Conservation (phyloP, 1,284 basidiomycete genomes). For the Meira nashicola region DNA sequence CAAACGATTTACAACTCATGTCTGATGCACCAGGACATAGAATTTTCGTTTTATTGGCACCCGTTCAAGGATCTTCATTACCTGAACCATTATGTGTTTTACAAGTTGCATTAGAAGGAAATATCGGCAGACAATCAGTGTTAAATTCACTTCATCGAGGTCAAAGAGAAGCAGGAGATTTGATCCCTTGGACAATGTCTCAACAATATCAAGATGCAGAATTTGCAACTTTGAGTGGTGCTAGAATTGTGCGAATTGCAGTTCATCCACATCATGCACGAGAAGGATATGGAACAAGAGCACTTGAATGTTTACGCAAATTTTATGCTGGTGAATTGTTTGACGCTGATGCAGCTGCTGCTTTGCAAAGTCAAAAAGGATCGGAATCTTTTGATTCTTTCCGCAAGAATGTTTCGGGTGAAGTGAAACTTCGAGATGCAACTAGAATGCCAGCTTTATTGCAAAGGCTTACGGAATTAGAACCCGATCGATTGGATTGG, state of each 20-base stretch:
- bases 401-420: conserved; percentile 3
- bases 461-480: conserved; percentile 80
- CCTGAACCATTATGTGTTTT: conserved; percentile 77
- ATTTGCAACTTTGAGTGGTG: conserved; percentile 83
- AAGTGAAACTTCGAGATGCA: conserved; percentile 66
- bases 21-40: conserved; percentile 95
- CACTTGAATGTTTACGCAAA: conserved; percentile 76
- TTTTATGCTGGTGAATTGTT: conserved; percentile 87
- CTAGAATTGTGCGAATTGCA: conserved; percentile 85
- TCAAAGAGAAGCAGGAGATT: conserved; percentile 80
- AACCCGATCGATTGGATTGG: conserved; percentile 88
- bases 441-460: conserved; percentile 85
- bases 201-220: conserved; percentile 96
- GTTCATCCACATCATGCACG: conserved; percentile 89
- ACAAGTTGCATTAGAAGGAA: conserved; percentile 84
- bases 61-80: conserved; percentile 24
- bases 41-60: conserved; percentile 90
- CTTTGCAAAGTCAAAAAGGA: conserved; percentile 55
- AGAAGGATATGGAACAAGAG: conserved; percentile 96
- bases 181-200: conserved; percentile 95
- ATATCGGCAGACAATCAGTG: conserved; percentile 79
- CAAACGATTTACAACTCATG: conserved; percentile 93
- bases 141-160: conserved; percentile 78
- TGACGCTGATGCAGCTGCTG: conserved; percentile 60
- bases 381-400: conserved; percentile 15